phyloP scores from a whole-genome alignment of 139 green algal species.

The Micractinium sp. region DNA sequence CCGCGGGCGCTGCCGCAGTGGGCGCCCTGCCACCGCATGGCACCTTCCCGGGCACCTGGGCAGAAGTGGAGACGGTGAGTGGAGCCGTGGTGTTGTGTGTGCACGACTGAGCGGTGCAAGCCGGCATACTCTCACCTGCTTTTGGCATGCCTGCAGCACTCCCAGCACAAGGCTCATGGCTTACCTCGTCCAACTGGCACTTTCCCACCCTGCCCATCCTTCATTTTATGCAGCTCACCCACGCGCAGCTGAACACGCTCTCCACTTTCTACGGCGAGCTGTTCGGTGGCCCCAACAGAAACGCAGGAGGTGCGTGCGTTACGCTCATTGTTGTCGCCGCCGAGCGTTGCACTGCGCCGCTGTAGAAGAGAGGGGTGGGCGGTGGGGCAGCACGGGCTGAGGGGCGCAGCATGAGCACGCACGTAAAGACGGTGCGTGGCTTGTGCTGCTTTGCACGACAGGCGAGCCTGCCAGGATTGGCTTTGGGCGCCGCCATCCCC shows the following conservation, averaged over 20 bases:
- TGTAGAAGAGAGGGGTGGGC: background rate
- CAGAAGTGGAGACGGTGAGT: background rate
- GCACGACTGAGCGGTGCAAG: background rate
- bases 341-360: background rate
- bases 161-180: no score
- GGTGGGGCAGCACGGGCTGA: background rate
- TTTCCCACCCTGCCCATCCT: background rate
- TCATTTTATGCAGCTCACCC: background rate
- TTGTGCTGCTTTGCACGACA: no score
- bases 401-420: no score
- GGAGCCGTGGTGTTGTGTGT: no score
- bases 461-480: background rate
- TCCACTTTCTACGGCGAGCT: background rate
- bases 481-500: background rate
- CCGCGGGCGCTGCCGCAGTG: background rate
- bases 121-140: background rate
- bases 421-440: no score
- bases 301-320: background rate
- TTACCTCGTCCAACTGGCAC: background rate
- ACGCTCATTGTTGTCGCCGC: background rate
- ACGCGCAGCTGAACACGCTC: background rate
- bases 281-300: background rate
- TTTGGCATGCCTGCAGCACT: background rate
- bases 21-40: background rate
- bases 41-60: background rate